A percentile compares a stretch with the other conserved stretches of the same genome.
Conservation (phyloP, 306 rosid species). For the Abrus pulchellus region DNA sequence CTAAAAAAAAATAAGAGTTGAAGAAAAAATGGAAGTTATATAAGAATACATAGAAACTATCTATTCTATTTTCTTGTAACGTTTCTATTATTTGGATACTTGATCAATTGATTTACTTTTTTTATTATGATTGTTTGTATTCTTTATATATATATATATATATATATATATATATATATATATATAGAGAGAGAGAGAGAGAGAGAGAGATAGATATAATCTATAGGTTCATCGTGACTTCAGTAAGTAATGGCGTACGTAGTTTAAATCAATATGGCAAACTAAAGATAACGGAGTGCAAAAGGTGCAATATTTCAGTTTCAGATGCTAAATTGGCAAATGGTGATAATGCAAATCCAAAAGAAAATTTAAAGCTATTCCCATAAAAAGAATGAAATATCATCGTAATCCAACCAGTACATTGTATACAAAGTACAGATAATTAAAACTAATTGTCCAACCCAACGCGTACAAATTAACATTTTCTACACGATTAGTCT, state of each 20-base stretch:
- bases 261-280: neutral
- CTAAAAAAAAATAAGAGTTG: neutral
- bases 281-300: neutral
- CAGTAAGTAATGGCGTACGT: neutral
- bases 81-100: neutral
- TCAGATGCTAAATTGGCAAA: neutral
- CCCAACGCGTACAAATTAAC: slow-evolving; percentile 12
- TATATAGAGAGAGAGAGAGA: too few relatives aligned
- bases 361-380: neutral
- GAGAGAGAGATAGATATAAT: neutral
- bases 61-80: neutral
- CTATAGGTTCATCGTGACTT: neutral
- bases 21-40: neutral
- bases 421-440: neutral
- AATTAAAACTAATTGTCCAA: slow-evolving; percentile 19
- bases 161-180: too few relatives aligned
- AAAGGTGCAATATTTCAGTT: neutral
- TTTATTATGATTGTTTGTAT: neutral
- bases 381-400: neutral
- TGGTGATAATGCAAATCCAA: neutral
- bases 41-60: neutral
- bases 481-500: neutral
- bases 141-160: too few relatives aligned
- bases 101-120: neutral
- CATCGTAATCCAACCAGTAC: neutral